Base-by-base conservation (phyloP, 331 rosid species). In the Saraca asoca region DNA sequence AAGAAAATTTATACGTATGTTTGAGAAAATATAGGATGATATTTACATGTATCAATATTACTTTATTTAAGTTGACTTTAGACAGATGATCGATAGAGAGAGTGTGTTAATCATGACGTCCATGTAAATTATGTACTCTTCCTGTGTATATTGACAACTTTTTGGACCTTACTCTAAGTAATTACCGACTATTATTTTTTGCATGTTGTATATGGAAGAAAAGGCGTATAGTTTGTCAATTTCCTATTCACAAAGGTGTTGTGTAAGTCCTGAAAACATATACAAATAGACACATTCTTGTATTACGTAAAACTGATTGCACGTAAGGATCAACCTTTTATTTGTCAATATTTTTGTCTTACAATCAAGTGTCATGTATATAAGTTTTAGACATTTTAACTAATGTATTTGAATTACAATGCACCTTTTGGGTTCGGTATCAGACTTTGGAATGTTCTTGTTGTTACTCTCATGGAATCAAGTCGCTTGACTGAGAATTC, bases 241-340 rank as follows among this genome's bases (percentile, higher is more conserved):
- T 94, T 86, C 91, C 90, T 76, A 97, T 97, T 49, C 98, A 90
- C 74, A 88, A 58, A 85, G 95, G 97, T 77, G 92, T 96, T 19
- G 96, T 88, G n/a, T 82, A 81, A 74, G 97, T 97, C 70, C 56
- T 90, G 58, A 79, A 95, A 10, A 85, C 54, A 57, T 85, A 91
- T 63, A 81, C 91, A 11, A 91, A 94, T 86, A 97, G 97, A 41
- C 77, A 31, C 34, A 64, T 83, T 70, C 87, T 94, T 62, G 84
- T 94, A 55, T 90, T 97, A 56, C 90, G 98, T 74, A 96, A 96
- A 69, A 83, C 92, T 49, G 97, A 94, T 86, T 78, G 84, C 90
- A 80, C 75, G 97, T 94, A 85, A 85, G 87, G 16, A 69, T 48
- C 72, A 69, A 67, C 29, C 46, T 50, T 34, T 43, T 29, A 10